Conservation (phyloP, 768 basidiomycete species). For the Pleurotus sapidus region DNA sequence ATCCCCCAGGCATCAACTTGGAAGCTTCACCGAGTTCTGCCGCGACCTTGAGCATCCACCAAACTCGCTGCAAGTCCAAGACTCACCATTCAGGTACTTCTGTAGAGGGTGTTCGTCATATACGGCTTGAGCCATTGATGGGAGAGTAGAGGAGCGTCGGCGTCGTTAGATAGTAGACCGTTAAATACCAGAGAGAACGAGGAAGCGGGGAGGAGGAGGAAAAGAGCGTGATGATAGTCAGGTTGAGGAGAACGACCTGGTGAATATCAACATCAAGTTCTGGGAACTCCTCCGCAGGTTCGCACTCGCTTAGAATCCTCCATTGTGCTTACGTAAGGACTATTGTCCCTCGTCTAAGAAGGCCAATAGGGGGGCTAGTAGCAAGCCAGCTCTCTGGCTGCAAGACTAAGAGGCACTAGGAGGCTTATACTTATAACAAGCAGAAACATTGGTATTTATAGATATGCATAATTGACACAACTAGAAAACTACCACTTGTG, state of each 20-base stretch:
- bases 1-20: conserved; percentile 11
- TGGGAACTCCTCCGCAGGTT: neutral
- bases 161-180: conserved; percentile 3
- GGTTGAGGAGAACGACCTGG: neutral
- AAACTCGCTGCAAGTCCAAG: neutral
- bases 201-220: neutral
- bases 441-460: neutral
- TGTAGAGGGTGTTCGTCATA: conserved; percentile 78
- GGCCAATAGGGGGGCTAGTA: conserved; percentile 4
- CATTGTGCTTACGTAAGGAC: conserved; percentile 5
- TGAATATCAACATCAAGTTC: conserved; percentile 6
- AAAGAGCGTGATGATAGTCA: conserved; percentile 1
- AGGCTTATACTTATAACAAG: neutral
- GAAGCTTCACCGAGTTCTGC: conserved; percentile 12
- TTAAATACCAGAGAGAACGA: neutral
- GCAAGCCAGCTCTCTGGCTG: neutral
- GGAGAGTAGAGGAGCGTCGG: conserved; percentile 12
- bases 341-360: neutral
- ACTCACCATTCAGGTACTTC: conserved; percentile 65
- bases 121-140: conserved; percentile 69
- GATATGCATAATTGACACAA: neutral
- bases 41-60: neutral
- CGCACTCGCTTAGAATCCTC: neutral
- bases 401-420: neutral
- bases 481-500: neutral